phyloP scores from a whole-genome alignment of 129 eudicot genomes.

The Mikania micrantha region DNA sequence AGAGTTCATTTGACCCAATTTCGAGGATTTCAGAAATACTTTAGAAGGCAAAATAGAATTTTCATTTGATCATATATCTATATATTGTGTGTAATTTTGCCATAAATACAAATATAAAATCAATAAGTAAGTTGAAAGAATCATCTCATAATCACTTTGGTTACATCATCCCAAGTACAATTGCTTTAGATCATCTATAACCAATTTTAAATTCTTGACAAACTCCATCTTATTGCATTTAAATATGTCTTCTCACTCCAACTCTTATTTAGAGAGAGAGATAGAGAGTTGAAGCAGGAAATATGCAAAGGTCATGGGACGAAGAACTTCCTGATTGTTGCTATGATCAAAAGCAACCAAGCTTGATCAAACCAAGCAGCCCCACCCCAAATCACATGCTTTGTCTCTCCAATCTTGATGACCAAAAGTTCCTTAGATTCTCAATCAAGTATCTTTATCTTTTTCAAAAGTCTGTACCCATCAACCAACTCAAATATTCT shows the following conservation, averaged over 20 bases:
- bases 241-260: constrained; percentile 11
- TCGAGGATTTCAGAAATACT: too few species aligned
- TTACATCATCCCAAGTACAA: neutral
- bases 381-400: constrained; percentile 69
- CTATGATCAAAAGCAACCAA: constrained; percentile 45
- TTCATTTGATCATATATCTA: too few species aligned
- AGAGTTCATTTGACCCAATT: too few species aligned
- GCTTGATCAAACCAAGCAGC: constrained; percentile 51
- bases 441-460: constrained; percentile 78
- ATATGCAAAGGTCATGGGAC: constrained; percentile 42
- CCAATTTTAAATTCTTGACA: constrained; percentile 19
- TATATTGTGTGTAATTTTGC: too few species aligned
- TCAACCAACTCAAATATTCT: constrained; percentile 42
- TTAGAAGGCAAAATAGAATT: too few species aligned
- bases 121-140: neutral
- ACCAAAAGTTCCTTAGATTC: constrained; percentile 90
- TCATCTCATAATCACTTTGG: neutral
- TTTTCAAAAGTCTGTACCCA: constrained; percentile 42
- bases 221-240: constrained; percentile 26
- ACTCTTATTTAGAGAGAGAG: neutral
- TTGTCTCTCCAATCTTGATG: constrained; percentile 85
- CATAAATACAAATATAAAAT: too few species aligned
- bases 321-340: constrained; percentile 77
- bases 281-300: neutral
- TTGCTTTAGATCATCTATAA: too few species aligned